These are phyloP conservation scores for Starmera quercuum DNA, from an alignment of 805 yeast genomes.

Conservation along the genomic window DNA sequence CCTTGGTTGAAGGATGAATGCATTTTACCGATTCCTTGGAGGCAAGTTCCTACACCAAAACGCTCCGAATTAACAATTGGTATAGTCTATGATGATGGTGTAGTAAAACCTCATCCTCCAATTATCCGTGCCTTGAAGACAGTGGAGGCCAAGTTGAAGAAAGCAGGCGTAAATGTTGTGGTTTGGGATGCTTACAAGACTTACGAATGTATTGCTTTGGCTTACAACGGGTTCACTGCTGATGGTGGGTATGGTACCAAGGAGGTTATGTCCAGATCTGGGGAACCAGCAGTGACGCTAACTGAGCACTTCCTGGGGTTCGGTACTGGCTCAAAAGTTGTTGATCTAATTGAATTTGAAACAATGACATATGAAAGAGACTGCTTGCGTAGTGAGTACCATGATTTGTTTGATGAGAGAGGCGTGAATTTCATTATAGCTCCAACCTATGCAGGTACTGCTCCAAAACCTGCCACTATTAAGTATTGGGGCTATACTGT, in stretches of 20 bases:
- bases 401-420: conserved; percentile 42
- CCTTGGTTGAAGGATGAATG: conserved; percentile 49
- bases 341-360: conserved; percentile 45
- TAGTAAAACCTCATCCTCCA: conserved; percentile 64
- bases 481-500: conserved; percentile 80
- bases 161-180: conserved; percentile 51
- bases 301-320: conserved; percentile 53
- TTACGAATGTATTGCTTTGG: conserved; percentile 52
- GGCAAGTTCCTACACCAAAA: conserved; percentile 23
- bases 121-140: conserved; percentile 46
- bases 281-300: conserved; percentile 62
- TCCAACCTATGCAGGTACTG: conserved; percentile 63
- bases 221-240: conserved; percentile 43
- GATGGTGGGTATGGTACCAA: conserved; percentile 63
- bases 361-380: conserved; percentile 50
- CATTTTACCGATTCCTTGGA: conserved; percentile 32
- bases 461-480: conserved; percentile 57
- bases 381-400: conserved; percentile 47
- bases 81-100: conserved; percentile 54
- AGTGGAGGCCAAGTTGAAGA: conserved; percentile 44
- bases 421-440: conserved; percentile 59
- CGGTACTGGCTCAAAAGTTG: conserved; percentile 48
- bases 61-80: conserved; percentile 47
- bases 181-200: conserved; percentile 53
- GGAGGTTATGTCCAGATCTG: conserved; percentile 44